A percentile compares a stretch with the other conserved stretches of the same genome.
Conservation (phyloP, 208 protist genomes). For the Leishmania aethiopica region DNA sequence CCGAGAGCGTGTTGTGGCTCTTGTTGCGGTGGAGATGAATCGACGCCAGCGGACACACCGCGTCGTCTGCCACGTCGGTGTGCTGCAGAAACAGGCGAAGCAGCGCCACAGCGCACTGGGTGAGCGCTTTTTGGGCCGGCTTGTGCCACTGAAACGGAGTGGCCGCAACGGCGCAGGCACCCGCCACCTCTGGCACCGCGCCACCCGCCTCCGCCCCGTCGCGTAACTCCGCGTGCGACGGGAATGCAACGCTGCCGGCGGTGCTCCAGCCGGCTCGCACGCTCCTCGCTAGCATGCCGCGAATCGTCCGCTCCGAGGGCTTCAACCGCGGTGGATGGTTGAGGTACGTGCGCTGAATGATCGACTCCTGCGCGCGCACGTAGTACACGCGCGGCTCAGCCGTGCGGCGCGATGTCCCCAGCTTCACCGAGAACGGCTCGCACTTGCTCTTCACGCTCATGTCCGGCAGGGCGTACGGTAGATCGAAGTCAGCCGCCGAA, state of each 20-base stretch:
- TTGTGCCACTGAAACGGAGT: conserved; percentile 66
- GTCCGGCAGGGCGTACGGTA: conserved; percentile 69
- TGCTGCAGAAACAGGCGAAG: conserved; percentile 43
- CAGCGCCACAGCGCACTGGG: conserved; percentile 55
- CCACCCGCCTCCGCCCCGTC: conserved; percentile 56
- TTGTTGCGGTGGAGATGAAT: conserved; percentile 33
- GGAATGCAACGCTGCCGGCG: conserved; percentile 45
- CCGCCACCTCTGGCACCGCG: conserved; percentile 59
- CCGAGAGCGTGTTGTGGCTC: conserved; percentile 64
- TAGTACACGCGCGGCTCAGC: conserved; percentile 35
- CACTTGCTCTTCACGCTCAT: conserved; percentile 30
- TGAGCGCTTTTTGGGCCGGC: conserved; percentile 46
- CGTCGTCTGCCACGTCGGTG: conserved; percentile 17
- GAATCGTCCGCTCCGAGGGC: conserved; percentile 24
- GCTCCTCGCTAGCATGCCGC: conserved; percentile 59
- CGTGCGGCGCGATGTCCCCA: conserved; percentile 29
- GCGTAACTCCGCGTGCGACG: conserved; percentile 67
- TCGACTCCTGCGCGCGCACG: conserved; percentile 29
- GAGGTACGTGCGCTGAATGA: conserved; percentile 34
- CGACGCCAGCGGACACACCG: conserved; percentile 15
- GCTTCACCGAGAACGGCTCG: conserved; percentile 34
- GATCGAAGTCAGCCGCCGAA: conserved; percentile 36
- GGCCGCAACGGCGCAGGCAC: conserved; percentile 37
- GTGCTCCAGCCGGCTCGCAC: conserved; percentile 65
- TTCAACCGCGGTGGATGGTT: conserved; percentile 5